Evolutionary conservation across 495 filamentous ascomycete genomes (phyloP).

Genomic region (Daldinia grandis): DNA sequence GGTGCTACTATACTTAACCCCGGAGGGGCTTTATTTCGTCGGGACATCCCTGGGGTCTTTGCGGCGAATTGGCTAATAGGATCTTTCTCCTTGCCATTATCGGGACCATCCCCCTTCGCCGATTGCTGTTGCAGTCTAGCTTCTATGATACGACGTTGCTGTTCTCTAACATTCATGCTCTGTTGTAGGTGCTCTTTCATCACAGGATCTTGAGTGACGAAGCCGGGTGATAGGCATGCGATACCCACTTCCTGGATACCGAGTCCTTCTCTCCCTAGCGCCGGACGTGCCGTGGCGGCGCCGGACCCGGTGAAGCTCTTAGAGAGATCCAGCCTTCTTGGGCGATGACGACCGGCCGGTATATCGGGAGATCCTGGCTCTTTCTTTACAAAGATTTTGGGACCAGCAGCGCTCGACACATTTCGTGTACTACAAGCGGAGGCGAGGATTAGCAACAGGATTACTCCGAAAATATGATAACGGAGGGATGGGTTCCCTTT

Average conservation of each 20-base stretch:
- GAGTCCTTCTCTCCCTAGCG: constrained; percentile 79
- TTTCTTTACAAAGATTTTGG: constrained; percentile 95
- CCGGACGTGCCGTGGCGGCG: constrained; percentile 72
- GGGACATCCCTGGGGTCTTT: constrained; percentile 71
- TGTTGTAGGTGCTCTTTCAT: constrained; percentile 96
- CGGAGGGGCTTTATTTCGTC: constrained; percentile 81
- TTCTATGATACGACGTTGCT: constrained; percentile 95
- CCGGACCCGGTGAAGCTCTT: constrained; percentile 67
- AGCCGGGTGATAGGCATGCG: constrained; percentile 93
- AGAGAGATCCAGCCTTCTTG: constrained; percentile 87
- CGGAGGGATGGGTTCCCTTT: constrained; percentile 16
- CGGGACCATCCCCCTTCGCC: constrained; percentile 75
- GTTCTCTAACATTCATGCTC: constrained; percentile 91
- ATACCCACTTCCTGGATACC: constrained; percentile 92
- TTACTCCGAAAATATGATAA: constrained; percentile 27
- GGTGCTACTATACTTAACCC: constrained; percentile 96
- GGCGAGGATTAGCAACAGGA: constrained; percentile 26
- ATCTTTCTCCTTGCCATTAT: constrained; percentile 58
- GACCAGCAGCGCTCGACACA: constrained; percentile 58
- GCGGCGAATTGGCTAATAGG: constrained; percentile 64
- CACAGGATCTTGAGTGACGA: constrained; percentile 92
- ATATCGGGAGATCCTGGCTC: constrained; percentile 88
- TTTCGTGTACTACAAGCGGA: constrained; percentile 58
- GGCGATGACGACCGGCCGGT: constrained; percentile 78
- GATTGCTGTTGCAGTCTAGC: constrained; percentile 86